Evolutionary conservation across 306 rosid genomes (phyloP).

Genomic region (Quercus glauca): DNA sequence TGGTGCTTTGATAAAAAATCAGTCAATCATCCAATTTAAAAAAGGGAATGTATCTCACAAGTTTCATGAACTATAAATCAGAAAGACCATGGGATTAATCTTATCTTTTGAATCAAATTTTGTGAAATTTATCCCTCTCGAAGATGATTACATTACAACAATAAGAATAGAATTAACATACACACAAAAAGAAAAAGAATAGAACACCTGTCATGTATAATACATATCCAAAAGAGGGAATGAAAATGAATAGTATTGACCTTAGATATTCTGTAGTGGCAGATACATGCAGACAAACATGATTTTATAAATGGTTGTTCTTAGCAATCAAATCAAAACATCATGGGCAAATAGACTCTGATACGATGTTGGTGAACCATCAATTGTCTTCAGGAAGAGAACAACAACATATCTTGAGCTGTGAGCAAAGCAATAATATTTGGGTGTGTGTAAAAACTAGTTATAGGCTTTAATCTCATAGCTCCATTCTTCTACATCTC

Average conservation of each 20-base stretch:
- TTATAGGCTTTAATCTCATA: background rate
- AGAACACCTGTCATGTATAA: background rate
- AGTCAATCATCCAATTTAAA: constrained; percentile 10
- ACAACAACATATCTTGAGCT: background rate
- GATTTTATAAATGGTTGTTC: background rate
- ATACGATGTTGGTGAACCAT: background rate
- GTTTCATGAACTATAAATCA: background rate
- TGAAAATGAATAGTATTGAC: background rate
- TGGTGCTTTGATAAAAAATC: constrained; percentile 3
- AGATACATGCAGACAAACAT: background rate
- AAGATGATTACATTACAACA: background rate
- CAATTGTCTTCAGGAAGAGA: background rate
- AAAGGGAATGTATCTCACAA: background rate
- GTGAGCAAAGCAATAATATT: background rate
- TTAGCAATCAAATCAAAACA: background rate
- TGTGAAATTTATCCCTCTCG: background rate
- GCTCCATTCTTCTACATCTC: background rate
- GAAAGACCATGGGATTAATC: background rate
- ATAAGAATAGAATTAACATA: background rate
- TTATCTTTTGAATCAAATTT: background rate
- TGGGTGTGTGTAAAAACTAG: too few species aligned
- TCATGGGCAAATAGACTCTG: background rate
- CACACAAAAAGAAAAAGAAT: background rate
- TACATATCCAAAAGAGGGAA: background rate
- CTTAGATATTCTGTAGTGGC: background rate